These are phyloP conservation scores for Heterobasidion parviporum DNA, from an alignment of 1,284 basidiomycete species.

Conservation along the genomic window DNA sequence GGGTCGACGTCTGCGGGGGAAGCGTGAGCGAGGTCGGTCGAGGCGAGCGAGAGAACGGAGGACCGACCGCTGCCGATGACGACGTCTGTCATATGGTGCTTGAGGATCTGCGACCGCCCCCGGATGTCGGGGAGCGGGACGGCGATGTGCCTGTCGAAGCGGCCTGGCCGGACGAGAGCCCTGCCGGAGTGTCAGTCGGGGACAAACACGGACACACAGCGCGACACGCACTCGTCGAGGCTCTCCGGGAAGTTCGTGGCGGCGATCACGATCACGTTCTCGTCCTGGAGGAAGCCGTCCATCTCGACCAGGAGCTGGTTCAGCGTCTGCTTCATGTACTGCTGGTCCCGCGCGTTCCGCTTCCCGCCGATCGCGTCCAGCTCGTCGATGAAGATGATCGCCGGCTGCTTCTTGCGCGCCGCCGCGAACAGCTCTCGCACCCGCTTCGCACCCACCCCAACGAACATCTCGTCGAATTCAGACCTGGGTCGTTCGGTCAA, in stretches of 20 bases:
- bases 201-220: conserved; percentile 8
- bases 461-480: conserved; percentile 98
- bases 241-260: conserved; percentile 95
- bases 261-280: conserved; percentile 90
- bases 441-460: conserved; percentile 92
- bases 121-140: conserved; percentile 85
- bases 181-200: conserved; percentile 27
- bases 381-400: conserved; percentile 93
- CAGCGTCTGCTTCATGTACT: conserved; percentile 87
- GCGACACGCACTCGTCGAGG: conserved; percentile 64
- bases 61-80: conserved; percentile 48
- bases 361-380: conserved; percentile 92
- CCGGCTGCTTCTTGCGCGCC: conserved; percentile 91
- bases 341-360: conserved; percentile 80
- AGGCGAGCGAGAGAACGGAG: not conserved
- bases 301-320: conserved; percentile 94
- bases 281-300: conserved; percentile 87
- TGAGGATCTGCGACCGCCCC: conserved; percentile 82
- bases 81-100: conserved; percentile 83
- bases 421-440: conserved; percentile 94
- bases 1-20: conserved; percentile 61
- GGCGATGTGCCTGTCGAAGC: conserved; percentile 88
- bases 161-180: conserved; percentile 87
- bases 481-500: conserved; percentile 43
- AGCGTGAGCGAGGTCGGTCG: not conserved